phyloP scores from a whole-genome alignment of 176 grass and related monocot species.

The Oryza coarctata region DNA sequence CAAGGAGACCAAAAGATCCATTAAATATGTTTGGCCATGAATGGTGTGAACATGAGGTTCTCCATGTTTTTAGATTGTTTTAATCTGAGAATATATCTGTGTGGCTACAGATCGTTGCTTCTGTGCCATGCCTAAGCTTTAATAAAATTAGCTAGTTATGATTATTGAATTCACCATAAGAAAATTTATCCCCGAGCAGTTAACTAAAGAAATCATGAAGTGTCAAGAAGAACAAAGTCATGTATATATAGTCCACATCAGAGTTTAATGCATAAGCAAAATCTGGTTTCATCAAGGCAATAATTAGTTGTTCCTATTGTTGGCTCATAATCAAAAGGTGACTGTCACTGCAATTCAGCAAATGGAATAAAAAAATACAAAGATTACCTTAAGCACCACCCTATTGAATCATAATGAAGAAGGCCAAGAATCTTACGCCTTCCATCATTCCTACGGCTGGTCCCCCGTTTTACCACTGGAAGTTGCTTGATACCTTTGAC shows the following conservation, averaged over 20 bases:
- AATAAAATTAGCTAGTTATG: conserved; percentile 1
- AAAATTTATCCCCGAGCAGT: background rate
- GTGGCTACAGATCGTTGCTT: background rate
- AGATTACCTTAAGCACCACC: conserved; percentile 67
- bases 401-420: conserved; percentile 96
- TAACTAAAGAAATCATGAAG: background rate
- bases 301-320: background rate
- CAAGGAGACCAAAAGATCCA: background rate
- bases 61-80: background rate
- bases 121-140: background rate
- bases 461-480: conserved; percentile 87
- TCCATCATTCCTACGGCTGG: conserved; percentile 58
- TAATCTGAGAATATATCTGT: background rate
- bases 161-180: background rate
- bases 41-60: background rate
- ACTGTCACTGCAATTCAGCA: background rate
- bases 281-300: background rate
- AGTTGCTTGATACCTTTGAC: conserved; percentile 97
- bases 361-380: conserved; percentile 20
- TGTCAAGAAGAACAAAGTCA: background rate
- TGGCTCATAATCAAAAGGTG: background rate
- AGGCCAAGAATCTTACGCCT: conserved; percentile 77
- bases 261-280: background rate
- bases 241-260: background rate
- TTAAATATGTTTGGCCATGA: background rate